Evolutionary conservation across 768 basidiomycete species (phyloP).

Genomic region (Mycena belliarum): DNA sequence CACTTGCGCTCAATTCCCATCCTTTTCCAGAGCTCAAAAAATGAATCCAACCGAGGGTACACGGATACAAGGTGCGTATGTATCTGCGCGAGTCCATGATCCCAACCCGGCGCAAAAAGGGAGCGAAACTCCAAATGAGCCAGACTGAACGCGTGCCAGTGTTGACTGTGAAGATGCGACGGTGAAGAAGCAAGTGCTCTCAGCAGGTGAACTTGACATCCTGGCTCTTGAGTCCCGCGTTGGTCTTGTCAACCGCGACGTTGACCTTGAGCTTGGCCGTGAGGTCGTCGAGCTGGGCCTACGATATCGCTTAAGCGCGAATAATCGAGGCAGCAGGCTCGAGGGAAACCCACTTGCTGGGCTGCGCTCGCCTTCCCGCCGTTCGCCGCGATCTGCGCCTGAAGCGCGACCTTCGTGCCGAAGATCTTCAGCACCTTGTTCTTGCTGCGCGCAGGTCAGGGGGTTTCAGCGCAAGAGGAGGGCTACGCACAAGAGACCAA

Average conservation of each 20-base stretch:
- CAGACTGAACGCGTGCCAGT: too few relatives aligned
- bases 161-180: too few relatives aligned
- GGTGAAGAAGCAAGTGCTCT: too few relatives aligned
- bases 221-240: constrained; percentile 13
- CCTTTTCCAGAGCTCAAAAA: too few relatives aligned
- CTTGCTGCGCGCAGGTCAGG: neutral
- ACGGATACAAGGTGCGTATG: too few relatives aligned
- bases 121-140: too few relatives aligned
- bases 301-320: neutral
- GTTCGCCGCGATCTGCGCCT: constrained; percentile 8
- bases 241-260: constrained; percentile 15
- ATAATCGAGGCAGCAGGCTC: neutral
- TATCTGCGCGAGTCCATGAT: too few relatives aligned
- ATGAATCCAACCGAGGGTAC: too few relatives aligned
- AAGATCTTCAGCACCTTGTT: constrained; percentile 16
- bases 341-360: constrained; percentile 1
- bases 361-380: constrained; percentile 4
- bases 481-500: constrained; percentile 8
- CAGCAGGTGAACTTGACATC: constrained; percentile 10
- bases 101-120: too few relatives aligned
- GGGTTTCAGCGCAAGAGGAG: too few relatives aligned
- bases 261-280: constrained; percentile 8
- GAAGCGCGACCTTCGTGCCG: constrained; percentile 13
- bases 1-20: too few relatives aligned
- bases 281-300: constrained; percentile 8